Conservation (phyloP, 1,284 basidiomycete species). For the Melampsora larici-populina region DNA sequence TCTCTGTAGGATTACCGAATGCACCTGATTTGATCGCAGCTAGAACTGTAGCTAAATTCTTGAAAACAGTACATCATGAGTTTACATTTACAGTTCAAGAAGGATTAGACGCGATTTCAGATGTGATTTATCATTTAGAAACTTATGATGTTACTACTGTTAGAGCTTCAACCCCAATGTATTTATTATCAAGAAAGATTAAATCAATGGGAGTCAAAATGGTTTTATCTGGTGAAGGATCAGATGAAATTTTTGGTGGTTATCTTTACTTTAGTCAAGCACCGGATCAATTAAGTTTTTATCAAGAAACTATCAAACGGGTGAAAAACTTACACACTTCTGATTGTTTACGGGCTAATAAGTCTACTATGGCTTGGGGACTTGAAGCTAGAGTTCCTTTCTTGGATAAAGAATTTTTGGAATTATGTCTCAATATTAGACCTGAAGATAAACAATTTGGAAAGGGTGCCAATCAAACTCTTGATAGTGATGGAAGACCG, state of each 20-base stretch:
- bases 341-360: slow-evolving; percentile 97
- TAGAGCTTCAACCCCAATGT: slow-evolving; percentile 87
- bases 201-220: slow-evolving; percentile 99
- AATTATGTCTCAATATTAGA: slow-evolving; percentile 87
- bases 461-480: slow-evolving; percentile 72
- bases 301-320: slow-evolving; percentile 89
- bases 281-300: slow-evolving; percentile 81
- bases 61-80: slow-evolving; percentile 95
- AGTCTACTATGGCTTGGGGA: slow-evolving; percentile 99
- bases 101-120: slow-evolving; percentile 92
- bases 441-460: slow-evolving; percentile 84
- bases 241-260: slow-evolving; percentile 95
- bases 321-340: slow-evolving; percentile 98
- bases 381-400: slow-evolving; percentile 98
- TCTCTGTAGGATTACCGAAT: slow-evolving; percentile 91
- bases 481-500: slow-evolving; percentile 78
- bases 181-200: slow-evolving; percentile 93
- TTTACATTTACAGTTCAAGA: slow-evolving; percentile 98
- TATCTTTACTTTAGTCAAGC: slow-evolving; percentile 99
- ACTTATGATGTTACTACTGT: slow-evolving; percentile 99
- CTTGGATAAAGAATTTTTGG: slow-evolving; percentile 94
- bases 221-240: slow-evolving; percentile 97
- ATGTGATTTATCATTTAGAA: slow-evolving; percentile 98
- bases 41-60: slow-evolving; percentile 84
- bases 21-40: slow-evolving; percentile 95